A percentile compares a stretch with the other conserved stretches of the same genome.
phyloP scores from a whole-genome alignment of 108 stramenopile genomes.

The Seminavis robusta region DNA sequence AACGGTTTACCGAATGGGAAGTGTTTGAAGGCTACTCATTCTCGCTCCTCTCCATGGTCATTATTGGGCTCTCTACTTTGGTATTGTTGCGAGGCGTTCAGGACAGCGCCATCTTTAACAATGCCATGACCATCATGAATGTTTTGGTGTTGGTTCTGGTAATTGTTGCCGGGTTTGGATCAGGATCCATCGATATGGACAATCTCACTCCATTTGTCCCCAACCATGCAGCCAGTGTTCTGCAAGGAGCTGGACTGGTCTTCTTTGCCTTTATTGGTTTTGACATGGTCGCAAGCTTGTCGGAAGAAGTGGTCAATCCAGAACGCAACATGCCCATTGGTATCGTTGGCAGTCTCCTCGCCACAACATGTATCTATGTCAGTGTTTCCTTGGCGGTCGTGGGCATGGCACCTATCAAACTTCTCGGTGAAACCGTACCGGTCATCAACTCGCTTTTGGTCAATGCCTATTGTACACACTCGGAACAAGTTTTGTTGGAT shows the following conservation, averaged over 20 bases:
- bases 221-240: conserved; percentile 30
- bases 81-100: conserved; percentile 69
- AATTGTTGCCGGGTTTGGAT: conserved; percentile 27
- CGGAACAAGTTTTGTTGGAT: conserved; percentile 16
- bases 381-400: conserved; percentile 75
- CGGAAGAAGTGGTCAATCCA: conserved; percentile 88
- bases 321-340: conserved; percentile 77
- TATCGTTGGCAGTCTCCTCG: conserved; percentile 71
- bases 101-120: conserved; percentile 70
- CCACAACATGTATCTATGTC: conserved; percentile 74
- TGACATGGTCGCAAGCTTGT: conserved; percentile 86
- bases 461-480: conserved; percentile 48
- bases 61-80: conserved; percentile 41
- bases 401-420: conserved; percentile 73
- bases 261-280: conserved; percentile 95
- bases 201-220: conserved; percentile 47
- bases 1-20: conserved; percentile 35
- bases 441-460: conserved; percentile 45
- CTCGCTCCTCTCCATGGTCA: conserved; percentile 57
- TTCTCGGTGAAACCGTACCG: conserved; percentile 42
- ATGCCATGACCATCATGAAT: conserved; percentile 73
- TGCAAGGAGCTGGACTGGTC: conserved; percentile 48
- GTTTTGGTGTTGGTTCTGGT: conserved; percentile 44
- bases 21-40: conserved; percentile 38
- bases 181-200: conserved; percentile 27